phyloP scores from a whole-genome alignment of 345 rosid genomes.

The Barbarea vulgaris region DNA sequence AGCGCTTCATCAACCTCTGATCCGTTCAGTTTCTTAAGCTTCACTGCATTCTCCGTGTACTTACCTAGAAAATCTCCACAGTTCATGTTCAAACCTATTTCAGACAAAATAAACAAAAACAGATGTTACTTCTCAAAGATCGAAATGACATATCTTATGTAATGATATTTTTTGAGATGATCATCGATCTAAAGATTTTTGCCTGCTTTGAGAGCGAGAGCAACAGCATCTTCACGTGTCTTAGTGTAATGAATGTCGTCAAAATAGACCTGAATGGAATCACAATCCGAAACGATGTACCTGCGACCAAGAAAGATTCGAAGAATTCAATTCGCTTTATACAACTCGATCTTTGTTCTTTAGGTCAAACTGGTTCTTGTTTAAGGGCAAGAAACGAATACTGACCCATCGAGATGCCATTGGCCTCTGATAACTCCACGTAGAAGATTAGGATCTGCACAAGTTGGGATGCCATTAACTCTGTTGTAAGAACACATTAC shows the following conservation, averaged over 20 bases:
- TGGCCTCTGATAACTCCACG: constrained; percentile 44
- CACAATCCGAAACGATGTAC: constrained; percentile 73
- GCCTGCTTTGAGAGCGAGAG: constrained; percentile 62
- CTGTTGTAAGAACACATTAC: constrained; percentile 60
- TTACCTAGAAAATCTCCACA: constrained; percentile 55
- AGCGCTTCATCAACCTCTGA: constrained; percentile 40
- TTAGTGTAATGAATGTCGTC: constrained; percentile 47
- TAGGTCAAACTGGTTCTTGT: neutral
- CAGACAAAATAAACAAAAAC: neutral
- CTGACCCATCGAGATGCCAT: constrained; percentile 60
- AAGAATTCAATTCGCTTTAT: neutral
- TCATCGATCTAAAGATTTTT: neutral
- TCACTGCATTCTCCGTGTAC: constrained; percentile 43
- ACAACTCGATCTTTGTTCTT: neutral
- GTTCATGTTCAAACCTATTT: constrained; percentile 66
- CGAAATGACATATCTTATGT: neutral
- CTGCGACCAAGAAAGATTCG: constrained; percentile 25
- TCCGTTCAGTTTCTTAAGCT: constrained; percentile 48
- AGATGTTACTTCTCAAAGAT: neutral
- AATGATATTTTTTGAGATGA: neutral
- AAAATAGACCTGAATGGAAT: constrained; percentile 62
- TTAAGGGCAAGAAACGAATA: constrained; percentile 17
- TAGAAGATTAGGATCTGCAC: constrained; percentile 54
- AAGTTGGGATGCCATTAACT: constrained; percentile 59
- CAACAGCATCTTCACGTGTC: constrained; percentile 64